Evolutionary conservation across 2,329 filamentous ascomycete species (phyloP), one percentile per base, ranked within the genome.

Genomic region (Nectriaceae sp.): DNA sequence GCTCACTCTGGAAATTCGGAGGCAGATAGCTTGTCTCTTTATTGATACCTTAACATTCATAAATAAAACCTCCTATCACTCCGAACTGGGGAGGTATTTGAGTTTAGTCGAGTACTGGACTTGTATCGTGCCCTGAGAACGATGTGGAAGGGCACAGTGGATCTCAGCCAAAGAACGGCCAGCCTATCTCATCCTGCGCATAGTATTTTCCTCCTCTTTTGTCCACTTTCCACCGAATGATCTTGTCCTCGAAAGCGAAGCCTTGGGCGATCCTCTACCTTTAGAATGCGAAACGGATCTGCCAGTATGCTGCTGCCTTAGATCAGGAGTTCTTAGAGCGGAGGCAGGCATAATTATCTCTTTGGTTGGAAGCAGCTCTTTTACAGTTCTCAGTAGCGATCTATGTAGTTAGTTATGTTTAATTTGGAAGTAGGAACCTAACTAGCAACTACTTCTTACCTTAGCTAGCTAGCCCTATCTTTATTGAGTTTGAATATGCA

Each of bases 131-230:
- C 42, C 42, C 20, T 26, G 8, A 18, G 42, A 38, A 26, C 42
- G 42, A 39, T 44, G 31, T 18, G 42, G 42, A 39, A 44, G 42
- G 33, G 33, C n/a, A 3, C 21, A 4, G 5, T 44, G 33, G n/a
- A 44, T 44, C 18, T 44, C 42, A n/a, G 19, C 42, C 42, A n/a
- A 44, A 29, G 33, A 44, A 20, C 33, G 36, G 42, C 42, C 29
- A 22, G 22, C 29, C 18, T 15, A 13, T 33, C 26, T 43, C 26
- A 35, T 43, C 8, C 16, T 35, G 41, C 24, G 16, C 21, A 43
- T 29, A n/a, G 31, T 31, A 8, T 31, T 15, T 15, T 31, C 26
- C 26, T 31, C 26, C 26, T 31, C 26, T 15, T 31, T 31, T 15
- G 26, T 31, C 26, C 26, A 31, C 26, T 31, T 31, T 10, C 15